phyloP scores from a whole-genome alignment of 2,329 filamentous ascomycete species.

The Fusarium irregulare region DNA sequence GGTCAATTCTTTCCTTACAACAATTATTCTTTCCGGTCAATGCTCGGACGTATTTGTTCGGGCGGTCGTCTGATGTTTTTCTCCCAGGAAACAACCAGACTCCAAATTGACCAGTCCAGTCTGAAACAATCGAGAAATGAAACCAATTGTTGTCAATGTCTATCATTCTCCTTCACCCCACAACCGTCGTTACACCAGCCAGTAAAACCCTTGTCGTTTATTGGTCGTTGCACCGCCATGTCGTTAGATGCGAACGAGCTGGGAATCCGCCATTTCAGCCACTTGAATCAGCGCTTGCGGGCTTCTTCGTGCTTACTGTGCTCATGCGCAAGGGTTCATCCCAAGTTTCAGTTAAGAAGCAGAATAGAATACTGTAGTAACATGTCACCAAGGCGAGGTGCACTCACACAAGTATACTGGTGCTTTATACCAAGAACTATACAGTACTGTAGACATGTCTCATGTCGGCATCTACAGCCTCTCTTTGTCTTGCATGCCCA shows the following conservation, averaged over 20 bases:
- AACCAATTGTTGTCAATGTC: conserved; percentile 6
- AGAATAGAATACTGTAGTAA: not conserved
- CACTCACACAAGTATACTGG: not conserved
- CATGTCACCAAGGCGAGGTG: not conserved
- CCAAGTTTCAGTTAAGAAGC: conserved; percentile 1
- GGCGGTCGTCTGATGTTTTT: not conserved
- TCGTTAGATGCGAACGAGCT: conserved; percentile 3
- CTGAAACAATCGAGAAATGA: conserved; percentile 7
- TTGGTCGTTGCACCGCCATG: conserved; percentile 25
- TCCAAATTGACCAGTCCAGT: not conserved
- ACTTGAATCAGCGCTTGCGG: conserved; percentile 25
- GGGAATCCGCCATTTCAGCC: conserved; percentile 27
- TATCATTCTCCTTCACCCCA: conserved; percentile 15
- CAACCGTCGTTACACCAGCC: conserved; percentile 21
- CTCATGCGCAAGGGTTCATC: conserved; percentile 6
- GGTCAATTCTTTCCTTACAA: too few relatives aligned
- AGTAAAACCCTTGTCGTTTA: not conserved
- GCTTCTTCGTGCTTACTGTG: conserved; percentile 27
- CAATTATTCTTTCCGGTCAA: not conserved
- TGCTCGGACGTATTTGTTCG: not conserved
- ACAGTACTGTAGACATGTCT: not conserved
- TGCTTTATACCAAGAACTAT: not conserved
- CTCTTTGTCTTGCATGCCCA: conserved; percentile 13
- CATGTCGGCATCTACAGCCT: not conserved
- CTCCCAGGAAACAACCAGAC: not conserved